Evolutionary conservation across 306 rosid genomes (phyloP).

Genomic region (Rosa multiflora): DNA sequence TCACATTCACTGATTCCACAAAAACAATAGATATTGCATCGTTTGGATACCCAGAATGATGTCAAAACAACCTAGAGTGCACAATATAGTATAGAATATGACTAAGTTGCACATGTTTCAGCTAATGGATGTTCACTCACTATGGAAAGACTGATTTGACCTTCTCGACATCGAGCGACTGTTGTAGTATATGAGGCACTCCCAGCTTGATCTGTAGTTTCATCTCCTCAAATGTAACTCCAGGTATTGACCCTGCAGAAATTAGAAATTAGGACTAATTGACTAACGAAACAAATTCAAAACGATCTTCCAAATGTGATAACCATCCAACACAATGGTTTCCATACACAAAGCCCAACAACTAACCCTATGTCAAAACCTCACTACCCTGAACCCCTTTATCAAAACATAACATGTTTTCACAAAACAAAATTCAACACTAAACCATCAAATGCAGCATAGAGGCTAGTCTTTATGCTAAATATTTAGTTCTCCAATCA

Average conservation of each 20-base stretch:
- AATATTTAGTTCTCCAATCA: neutral
- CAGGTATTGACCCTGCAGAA: slow-evolving; percentile 84
- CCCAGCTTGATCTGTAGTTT: slow-evolving; percentile 89
- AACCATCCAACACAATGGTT: neutral
- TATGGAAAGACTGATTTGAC: slow-evolving; percentile 92
- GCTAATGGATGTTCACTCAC: slow-evolving; percentile 50
- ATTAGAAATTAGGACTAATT: slow-evolving; percentile 9
- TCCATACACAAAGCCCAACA: neutral
- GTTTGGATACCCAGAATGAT: neutral
- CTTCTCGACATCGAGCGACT: slow-evolving; percentile 68
- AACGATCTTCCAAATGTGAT: neutral
- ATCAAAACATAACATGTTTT: neutral
- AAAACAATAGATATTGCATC: neutral
- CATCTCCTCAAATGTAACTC: slow-evolving; percentile 82
- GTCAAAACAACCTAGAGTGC: neutral
- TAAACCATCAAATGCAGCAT: no score
- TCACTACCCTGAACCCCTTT: neutral
- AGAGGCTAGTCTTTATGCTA: no score
- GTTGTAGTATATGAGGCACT: slow-evolving; percentile 81
- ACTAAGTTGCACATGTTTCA: neutral
- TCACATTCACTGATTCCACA: neutral
- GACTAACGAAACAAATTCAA: slow-evolving; percentile 18
- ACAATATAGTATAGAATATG: neutral
- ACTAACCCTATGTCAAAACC: neutral
- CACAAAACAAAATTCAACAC: neutral